phyloP scores from a whole-genome alignment of 2,329 filamentous ascomycete genomes.

The Penicillium paneum region DNA sequence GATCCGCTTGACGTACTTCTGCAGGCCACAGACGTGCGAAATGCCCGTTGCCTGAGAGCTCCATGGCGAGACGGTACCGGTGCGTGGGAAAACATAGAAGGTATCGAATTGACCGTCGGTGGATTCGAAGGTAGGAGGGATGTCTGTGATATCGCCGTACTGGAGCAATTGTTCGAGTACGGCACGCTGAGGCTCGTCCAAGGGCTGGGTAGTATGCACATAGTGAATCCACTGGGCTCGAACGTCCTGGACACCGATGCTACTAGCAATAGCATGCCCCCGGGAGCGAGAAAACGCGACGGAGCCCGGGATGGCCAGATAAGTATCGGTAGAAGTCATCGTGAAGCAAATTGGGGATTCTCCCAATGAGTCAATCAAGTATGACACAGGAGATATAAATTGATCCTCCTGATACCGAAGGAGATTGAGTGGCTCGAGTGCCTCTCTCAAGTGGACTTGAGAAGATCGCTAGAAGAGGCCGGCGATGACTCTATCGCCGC shows the following conservation, averaged over 20 bases:
- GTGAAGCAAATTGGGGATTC: slow-evolving; percentile 15
- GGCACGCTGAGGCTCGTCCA: slow-evolving; percentile 47
- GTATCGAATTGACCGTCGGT: slow-evolving; percentile 53
- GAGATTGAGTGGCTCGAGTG: slow-evolving; percentile 22
- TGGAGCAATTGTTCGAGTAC: slow-evolving; percentile 59
- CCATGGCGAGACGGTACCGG: slow-evolving; percentile 86
- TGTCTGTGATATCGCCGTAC: slow-evolving; percentile 57
- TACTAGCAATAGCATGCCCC: slow-evolving; percentile 42
- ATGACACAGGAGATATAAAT: slow-evolving; percentile 4
- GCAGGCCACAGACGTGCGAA: slow-evolving; percentile 83
- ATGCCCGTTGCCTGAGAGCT: slow-evolving; percentile 95
- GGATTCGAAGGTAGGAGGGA: slow-evolving; percentile 43
- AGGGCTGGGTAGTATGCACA: slow-evolving; percentile 55
- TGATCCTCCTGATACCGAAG: slow-evolving; percentile 18
- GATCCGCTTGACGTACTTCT: slow-evolving; percentile 68
- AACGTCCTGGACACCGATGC: slow-evolving; percentile 44
- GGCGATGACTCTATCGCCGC: slow-evolving; percentile 23
- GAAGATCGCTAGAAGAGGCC: slow-evolving; percentile 19
- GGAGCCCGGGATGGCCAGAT: slow-evolving; percentile 40
- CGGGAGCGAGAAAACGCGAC: slow-evolving; percentile 48
- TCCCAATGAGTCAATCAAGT: slow-evolving; percentile 11
- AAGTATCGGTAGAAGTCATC: slow-evolving; percentile 36
- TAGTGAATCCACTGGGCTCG: slow-evolving; percentile 59
- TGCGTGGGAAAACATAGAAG: slow-evolving; percentile 74
- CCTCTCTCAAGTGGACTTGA: slow-evolving; percentile 27